These are phyloP conservation scores for Dalechampia spathulata DNA, from an alignment of 441 rosid genomes.

Conservation along the genomic window DNA sequence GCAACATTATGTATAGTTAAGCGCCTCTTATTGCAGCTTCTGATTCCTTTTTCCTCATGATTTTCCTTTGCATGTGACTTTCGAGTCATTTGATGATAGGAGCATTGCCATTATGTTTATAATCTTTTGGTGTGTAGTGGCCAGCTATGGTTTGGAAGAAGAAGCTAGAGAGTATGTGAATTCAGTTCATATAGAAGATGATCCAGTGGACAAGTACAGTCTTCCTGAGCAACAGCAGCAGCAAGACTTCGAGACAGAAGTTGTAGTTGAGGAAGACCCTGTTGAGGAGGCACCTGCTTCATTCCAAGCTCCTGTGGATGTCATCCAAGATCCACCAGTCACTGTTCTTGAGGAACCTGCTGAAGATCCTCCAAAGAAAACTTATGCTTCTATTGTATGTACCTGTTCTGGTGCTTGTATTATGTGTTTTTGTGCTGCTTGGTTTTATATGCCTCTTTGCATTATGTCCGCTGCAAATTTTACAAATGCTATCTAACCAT, in stretches of 20 bases:
- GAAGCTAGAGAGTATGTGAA: constrained; percentile 39
- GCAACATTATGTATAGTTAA: background rate
- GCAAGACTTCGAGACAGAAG: constrained; percentile 34
- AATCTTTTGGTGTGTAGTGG: constrained; percentile 25
- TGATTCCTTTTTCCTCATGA: background rate
- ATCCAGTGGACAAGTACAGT: constrained; percentile 38
- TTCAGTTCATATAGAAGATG: constrained; percentile 39
- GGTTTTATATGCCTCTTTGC: background rate
- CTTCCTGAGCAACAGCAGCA: constrained; percentile 39
- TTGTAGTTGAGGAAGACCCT: constrained; percentile 31
- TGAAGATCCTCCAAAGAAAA: constrained; percentile 52
- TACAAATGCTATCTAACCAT: background rate
- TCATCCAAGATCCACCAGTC: constrained; percentile 35
- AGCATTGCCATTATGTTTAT: background rate
- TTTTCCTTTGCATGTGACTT: background rate
- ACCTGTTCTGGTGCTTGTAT: constrained; percentile 4
- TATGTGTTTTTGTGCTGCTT: constrained; percentile 1
- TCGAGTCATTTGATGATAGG: background rate
- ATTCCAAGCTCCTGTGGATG: constrained; percentile 24
- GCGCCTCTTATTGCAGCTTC: background rate
- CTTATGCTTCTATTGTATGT: constrained; percentile 72
- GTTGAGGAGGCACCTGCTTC: constrained; percentile 34
- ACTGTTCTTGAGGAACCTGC: constrained; percentile 41
- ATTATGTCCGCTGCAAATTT: background rate
- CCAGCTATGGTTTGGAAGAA: constrained; percentile 43